These are phyloP conservation scores for Elongisporangium anandrum DNA, from an alignment of 352 stramenopile species.

Conservation along the genomic window DNA sequence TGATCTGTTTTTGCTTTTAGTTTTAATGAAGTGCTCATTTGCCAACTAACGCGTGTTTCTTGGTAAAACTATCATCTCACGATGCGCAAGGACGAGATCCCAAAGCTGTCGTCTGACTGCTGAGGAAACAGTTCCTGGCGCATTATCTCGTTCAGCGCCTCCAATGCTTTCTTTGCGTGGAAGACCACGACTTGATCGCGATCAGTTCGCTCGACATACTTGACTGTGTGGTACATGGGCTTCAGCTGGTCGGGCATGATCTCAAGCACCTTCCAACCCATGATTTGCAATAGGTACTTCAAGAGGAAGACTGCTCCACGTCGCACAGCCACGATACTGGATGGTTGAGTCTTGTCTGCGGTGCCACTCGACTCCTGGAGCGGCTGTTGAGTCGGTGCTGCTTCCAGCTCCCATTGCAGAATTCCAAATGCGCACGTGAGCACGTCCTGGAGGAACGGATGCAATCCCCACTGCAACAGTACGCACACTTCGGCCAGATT, in stretches of 20 bases:
- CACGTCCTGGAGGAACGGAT: conserved; percentile 70
- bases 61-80: conserved; percentile 9
- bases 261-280: conserved; percentile 75
- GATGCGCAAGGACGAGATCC: conserved; percentile 49
- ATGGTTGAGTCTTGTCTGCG: background rate
- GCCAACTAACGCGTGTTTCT: background rate
- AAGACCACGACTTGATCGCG: conserved; percentile 60
- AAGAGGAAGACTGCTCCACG: conserved; percentile 76
- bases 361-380: background rate
- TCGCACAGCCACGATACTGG: conserved; percentile 47
- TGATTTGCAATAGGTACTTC: conserved; percentile 66
- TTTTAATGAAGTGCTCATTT: conserved; percentile 3
- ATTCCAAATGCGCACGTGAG: conserved; percentile 78
- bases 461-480: conserved; percentile 66
- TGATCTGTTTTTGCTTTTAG: background rate
- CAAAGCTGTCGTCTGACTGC: conserved; percentile 27
- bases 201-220: conserved; percentile 60
- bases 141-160: conserved; percentile 62
- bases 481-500: conserved; percentile 83
- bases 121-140: conserved; percentile 65
- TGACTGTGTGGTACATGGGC: conserved; percentile 73
- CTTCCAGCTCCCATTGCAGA: conserved; percentile 62
- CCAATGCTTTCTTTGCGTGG: conserved; percentile 53
- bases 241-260: conserved; percentile 68
- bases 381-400: background rate